Evolutionary conservation across 2,329 filamentous ascomycete species (phyloP), one percentile per base, ranked within the genome.

Genomic region (Magnaporthiopsis rhizophila): DNA sequence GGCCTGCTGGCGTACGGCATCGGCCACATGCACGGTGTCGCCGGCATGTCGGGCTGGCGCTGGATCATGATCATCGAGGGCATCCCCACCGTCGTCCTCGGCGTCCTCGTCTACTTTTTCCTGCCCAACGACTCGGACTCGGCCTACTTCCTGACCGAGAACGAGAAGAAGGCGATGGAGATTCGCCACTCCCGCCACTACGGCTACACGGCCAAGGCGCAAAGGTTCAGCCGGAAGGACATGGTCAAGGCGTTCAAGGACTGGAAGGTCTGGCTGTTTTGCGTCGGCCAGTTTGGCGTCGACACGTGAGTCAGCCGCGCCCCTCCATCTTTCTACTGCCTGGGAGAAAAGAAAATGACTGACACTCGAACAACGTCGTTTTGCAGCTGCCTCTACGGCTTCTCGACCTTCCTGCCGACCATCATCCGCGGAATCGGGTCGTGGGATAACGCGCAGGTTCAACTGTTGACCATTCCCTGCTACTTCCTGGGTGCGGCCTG

Each of bases 391-490:
- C 38, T 18, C 26, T 56, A 81, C 45, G 89, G 89, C 5, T 92
- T 87, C 74, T 89, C 86, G 62, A 92, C 89, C 0, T 93, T 93
- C 71, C 76, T 94, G 59, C 90, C 90, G 0, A 92, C 89, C 5
- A 93, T 94, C 68, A 91, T 94, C 73, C 79, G 84, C 58, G 86
- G 83, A 4, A 83, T 93, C 62, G 87, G 89, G 3, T 66, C 69
- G 13, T 91, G 89, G 79, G 80, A 84, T 0, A 78, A 79, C 0
- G 83, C 89, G 0, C 80, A 90, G 70, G 84, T 91, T 7, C 90
- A 93, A 73, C 84, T 90, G 38, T 81, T 93, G 45, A 93, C 90
- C 0, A 89, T 94, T 60, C 90, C 90, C 0, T 91, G 89, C 74
- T 93, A 93, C 72, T 85, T 86, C 6, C 73, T 92, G 5, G 90